Evolutionary conservation across 2,329 filamentous ascomycete genomes (phyloP).

Genomic region (Ampelomyces quisqualis): DNA sequence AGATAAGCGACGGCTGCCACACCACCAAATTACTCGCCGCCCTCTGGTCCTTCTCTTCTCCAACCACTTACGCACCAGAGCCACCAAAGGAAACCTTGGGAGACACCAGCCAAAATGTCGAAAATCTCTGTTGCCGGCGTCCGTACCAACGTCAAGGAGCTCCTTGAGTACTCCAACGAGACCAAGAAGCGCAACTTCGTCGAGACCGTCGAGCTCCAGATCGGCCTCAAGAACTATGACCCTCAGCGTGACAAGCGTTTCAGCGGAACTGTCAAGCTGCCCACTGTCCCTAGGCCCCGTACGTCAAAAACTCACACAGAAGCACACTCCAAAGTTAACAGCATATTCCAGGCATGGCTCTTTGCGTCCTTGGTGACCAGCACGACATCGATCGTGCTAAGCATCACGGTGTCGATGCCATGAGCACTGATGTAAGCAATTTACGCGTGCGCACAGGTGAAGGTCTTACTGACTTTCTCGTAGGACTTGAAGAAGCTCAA

Average conservation of each 20-base stretch:
- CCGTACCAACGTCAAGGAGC: slow-evolving; percentile 87
- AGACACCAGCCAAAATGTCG: slow-evolving; percentile 64
- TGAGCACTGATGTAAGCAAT: slow-evolving; percentile 71
- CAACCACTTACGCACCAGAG: slow-evolving; percentile 40
- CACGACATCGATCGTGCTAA: slow-evolving; percentile 99
- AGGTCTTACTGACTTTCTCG: slow-evolving; percentile 8
- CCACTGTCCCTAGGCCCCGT: slow-evolving; percentile 75
- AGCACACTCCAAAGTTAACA: slow-evolving; percentile 8
- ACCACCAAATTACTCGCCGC: slow-evolving; percentile 18
- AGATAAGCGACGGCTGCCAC: slow-evolving; percentile 12
- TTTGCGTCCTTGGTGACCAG: slow-evolving; percentile 81
- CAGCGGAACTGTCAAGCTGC: slow-evolving; percentile 97
- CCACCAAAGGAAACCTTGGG: slow-evolving; percentile 51
- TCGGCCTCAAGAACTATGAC: slow-evolving; percentile 57
- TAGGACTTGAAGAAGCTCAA: slow-evolving; percentile 99
- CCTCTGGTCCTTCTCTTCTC: slow-evolving; percentile 15
- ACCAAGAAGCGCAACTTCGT: slow-evolving; percentile 99
- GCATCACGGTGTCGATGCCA: slow-evolving; percentile 97
- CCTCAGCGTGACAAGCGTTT: slow-evolving; percentile 99
- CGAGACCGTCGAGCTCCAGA: slow-evolving; percentile 78
- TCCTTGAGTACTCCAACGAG: slow-evolving; percentile 92
- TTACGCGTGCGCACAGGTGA: background rate
- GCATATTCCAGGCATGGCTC: slow-evolving; percentile 23
- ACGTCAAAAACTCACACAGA: slow-evolving; percentile 11
- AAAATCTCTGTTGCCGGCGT: slow-evolving; percentile 92